Base-by-base conservation (phyloP, 768 basidiomycete species). In the Cytidiella melzeri region DNA sequence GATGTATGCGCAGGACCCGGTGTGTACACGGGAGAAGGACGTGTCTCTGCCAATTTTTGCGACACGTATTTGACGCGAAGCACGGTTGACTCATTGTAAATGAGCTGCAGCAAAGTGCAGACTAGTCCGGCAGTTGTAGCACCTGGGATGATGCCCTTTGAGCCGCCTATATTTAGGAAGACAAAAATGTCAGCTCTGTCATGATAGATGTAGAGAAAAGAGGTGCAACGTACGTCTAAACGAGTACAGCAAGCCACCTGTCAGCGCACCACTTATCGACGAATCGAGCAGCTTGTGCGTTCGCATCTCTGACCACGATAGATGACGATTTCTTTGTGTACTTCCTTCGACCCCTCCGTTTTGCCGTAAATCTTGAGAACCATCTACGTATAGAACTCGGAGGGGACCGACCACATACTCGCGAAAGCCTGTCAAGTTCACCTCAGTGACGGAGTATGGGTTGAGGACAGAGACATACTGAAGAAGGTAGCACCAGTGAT, bases 401-500 rank as follows among this genome's bases (percentile, higher is more conserved):
- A 77, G 50, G 1, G 92, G 92, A 40, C 78, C 77, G 43, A 91
- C 67, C n/a, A 78, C 59, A 60, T 81, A 88, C 72, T 92, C 92
- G 52, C 89, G 79, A 45, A 86, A 62, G 50, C 79, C 92, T 92
- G 54, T 13, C 12, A 18, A 45, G 41, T 15, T 41, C 45, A 43
- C 55, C 7, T 30, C 26, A 6, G 43, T 34, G 37, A 44, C 18
- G 25, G 34, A 18, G 41, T 25, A 5, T 38, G 24, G 50, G n/a
- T 1, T 34, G 12, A 26, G 30, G 19, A 39, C 27, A 3, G 21
- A 42, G 25, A 69, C 84, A 47, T 51, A 92, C 92, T 75, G 65
- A 93, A 92, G 68, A 93, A 93, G 0, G 81, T 76, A 7, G 79
- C 72, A 5, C 86, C 81, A 9, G 79, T 83, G 15, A 91, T 68